Percentiles rank a stretch among this genome's conserved stretches.
These are phyloP conservation scores for Ceratocystiopsis minuta DNA, from an alignment of 2,329 filamentous ascomycete species.

Conservation along the genomic window DNA sequence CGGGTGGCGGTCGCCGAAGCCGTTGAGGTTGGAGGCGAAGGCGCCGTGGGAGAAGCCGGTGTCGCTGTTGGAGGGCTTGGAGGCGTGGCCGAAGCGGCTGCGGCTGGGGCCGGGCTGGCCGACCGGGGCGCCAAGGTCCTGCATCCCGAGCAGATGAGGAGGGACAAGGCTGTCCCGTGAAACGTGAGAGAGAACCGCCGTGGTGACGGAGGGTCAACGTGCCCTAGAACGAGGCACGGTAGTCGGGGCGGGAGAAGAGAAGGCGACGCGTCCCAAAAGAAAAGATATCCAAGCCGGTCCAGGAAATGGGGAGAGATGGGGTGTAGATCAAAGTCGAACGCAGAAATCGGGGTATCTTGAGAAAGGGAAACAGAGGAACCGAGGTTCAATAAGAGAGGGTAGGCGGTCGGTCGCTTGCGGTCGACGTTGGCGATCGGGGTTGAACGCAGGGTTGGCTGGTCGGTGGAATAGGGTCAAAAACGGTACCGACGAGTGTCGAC, in stretches of 20 bases:
- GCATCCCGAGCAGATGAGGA: conserved; percentile 79
- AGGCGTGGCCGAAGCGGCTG: conserved; percentile 52
- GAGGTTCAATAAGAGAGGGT: no score
- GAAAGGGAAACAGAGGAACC: background rate
- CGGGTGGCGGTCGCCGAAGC: conserved; percentile 74
- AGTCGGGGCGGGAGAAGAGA: background rate
- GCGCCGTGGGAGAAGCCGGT: conserved; percentile 87
- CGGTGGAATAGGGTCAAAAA: no score
- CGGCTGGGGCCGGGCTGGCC: conserved; percentile 38
- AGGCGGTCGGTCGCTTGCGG: no score
- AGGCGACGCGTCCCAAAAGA: background rate
- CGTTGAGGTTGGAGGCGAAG: conserved; percentile 70
- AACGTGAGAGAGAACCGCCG: conserved; percentile 62
- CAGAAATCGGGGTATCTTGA: background rate
- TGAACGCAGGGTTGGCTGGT: background rate
- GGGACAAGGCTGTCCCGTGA: conserved; percentile 74
- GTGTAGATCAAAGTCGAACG: background rate
- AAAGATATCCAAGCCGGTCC: no score
- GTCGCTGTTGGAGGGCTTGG: conserved; percentile 67
- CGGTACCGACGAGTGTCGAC: background rate
- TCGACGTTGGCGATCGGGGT: background rate
- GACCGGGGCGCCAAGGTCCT: conserved; percentile 52
- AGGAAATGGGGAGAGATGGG: background rate
- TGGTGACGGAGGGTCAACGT: conserved; percentile 50
- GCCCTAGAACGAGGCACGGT: conserved; percentile 31